phyloP scores from a whole-genome alignment of 202 grass and related monocot genomes.

The Hordeum pubiflorum region DNA sequence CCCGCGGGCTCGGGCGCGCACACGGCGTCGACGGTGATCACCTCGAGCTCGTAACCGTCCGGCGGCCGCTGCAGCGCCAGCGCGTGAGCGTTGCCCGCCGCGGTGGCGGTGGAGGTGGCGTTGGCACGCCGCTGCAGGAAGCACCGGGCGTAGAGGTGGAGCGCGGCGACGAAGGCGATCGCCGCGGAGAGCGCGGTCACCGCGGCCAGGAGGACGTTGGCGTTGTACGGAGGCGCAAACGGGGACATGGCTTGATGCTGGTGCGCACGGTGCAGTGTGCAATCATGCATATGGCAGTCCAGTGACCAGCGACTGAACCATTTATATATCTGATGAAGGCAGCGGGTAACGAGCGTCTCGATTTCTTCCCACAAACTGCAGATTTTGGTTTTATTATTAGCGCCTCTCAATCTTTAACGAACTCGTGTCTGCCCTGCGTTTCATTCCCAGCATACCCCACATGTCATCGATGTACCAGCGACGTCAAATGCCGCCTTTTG shows the following conservation, averaged over 20 bases:
- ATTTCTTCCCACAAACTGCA: background rate
- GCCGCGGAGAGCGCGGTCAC: constrained; percentile 38
- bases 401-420: background rate
- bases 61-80: background rate
- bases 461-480: background rate
- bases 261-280: background rate
- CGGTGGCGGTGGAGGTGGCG: accelerated
- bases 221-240: background rate
- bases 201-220: constrained; percentile 25
- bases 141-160: constrained; percentile 37
- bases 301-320: background rate
- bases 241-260: background rate
- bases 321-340: background rate
- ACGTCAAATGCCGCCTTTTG: background rate
- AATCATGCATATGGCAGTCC: background rate
- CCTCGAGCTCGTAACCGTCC: constrained; percentile 14
- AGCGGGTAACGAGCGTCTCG: background rate
- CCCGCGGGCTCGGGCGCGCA: background rate
- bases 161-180: constrained; percentile 26
- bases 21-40: background rate
- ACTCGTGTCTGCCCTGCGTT: background rate
- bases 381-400: background rate
- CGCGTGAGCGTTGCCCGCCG: background rate
- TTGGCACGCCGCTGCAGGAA: background rate
- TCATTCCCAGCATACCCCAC: background rate